A percentile compares a stretch with the other conserved stretches of the same genome.
Conservation (phyloP, 2,329 filamentous ascomycete genomes). For the Neocucurbitaria cava region DNA sequence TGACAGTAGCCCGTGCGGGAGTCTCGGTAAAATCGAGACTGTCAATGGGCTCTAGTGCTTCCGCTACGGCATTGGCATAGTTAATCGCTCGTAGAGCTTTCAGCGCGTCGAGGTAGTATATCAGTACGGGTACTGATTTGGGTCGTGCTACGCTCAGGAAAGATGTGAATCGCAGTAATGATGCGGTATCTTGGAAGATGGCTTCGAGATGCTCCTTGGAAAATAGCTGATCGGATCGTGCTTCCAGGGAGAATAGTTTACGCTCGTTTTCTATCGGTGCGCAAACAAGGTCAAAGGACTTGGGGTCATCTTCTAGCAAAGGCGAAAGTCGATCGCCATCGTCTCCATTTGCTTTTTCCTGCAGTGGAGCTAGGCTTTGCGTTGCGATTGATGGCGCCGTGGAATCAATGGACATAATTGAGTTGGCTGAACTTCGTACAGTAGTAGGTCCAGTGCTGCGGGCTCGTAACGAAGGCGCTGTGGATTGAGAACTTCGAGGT, state of each 20-base stretch:
- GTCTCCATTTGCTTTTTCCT: slow-evolving; percentile 51
- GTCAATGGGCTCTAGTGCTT: slow-evolving; percentile 64
- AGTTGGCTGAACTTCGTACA: slow-evolving; percentile 46
- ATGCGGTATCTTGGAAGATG: slow-evolving; percentile 69
- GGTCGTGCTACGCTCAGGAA: slow-evolving; percentile 69
- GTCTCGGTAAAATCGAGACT: slow-evolving; percentile 63
- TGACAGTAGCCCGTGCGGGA: slow-evolving; percentile 61
- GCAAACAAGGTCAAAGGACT: slow-evolving; percentile 62
- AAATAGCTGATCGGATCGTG: slow-evolving; percentile 70
- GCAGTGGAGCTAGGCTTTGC: slow-evolving; percentile 51
- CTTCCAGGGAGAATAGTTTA: slow-evolving; percentile 64
- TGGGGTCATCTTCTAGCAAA: slow-evolving; percentile 60
- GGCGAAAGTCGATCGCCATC: slow-evolving; percentile 55
- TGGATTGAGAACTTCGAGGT: slow-evolving; percentile 11
- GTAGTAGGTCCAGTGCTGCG: slow-evolving; percentile 28
- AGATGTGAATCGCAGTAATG: slow-evolving; percentile 70
- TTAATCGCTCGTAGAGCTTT: slow-evolving; percentile 75
- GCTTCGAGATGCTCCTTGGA: slow-evolving; percentile 69
- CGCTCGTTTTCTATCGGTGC: slow-evolving; percentile 40
- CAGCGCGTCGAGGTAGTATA: slow-evolving; percentile 74
- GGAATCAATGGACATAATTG: slow-evolving; percentile 45
- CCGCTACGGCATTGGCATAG: slow-evolving; percentile 73
- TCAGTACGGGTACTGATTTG: slow-evolving; percentile 68
- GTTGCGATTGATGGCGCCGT: slow-evolving; percentile 40
- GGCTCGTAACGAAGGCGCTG: slow-evolving; percentile 1